Percentiles rank a stretch among this genome's conserved stretches.
These are phyloP conservation scores for Astrephomene gubernaculifera DNA, from an alignment of 139 green algal species.

Conservation along the genomic window DNA sequence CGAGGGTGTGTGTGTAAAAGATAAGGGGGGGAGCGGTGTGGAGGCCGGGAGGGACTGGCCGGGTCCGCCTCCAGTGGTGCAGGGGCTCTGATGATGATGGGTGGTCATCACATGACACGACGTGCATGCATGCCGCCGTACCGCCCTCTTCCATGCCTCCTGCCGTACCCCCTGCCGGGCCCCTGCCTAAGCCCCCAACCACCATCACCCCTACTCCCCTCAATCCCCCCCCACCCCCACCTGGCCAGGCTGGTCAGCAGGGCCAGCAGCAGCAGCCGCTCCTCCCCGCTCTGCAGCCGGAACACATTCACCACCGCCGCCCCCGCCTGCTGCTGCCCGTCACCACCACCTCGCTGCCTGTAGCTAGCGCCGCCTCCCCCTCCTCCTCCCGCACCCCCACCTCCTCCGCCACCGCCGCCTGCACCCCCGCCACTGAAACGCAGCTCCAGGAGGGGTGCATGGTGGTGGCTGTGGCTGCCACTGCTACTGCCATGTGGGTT, in stretches of 20 bases:
- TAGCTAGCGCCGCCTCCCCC: background rate
- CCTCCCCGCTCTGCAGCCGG: constrained; percentile 5
- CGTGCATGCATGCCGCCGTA: too few species aligned
- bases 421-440: constrained; percentile 24
- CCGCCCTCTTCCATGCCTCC: too few species aligned
- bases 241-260: constrained; percentile 31
- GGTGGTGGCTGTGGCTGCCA: too few species aligned
- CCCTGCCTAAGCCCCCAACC: too few species aligned
- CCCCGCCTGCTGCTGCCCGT: constrained; percentile 9
- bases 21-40: background rate
- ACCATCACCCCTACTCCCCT: too few species aligned
- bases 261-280: constrained; percentile 24
- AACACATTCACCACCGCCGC: constrained; percentile 4
- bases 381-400: constrained; percentile 3
- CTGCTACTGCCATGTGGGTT: too few species aligned
- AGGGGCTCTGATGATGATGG: too few species aligned
- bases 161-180: too few species aligned
- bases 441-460: constrained; percentile 5
- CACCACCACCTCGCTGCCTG: too few species aligned
- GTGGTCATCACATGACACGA: too few species aligned
- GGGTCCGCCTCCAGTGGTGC: too few species aligned
- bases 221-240: constrained; percentile 1
- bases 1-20: background rate
- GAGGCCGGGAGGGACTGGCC: too few species aligned
- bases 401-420: background rate